Evolutionary conservation across 2,329 filamentous ascomycete genomes (phyloP), one percentile per base, ranked within the genome.

Genomic region (Nemania sp.): DNA sequence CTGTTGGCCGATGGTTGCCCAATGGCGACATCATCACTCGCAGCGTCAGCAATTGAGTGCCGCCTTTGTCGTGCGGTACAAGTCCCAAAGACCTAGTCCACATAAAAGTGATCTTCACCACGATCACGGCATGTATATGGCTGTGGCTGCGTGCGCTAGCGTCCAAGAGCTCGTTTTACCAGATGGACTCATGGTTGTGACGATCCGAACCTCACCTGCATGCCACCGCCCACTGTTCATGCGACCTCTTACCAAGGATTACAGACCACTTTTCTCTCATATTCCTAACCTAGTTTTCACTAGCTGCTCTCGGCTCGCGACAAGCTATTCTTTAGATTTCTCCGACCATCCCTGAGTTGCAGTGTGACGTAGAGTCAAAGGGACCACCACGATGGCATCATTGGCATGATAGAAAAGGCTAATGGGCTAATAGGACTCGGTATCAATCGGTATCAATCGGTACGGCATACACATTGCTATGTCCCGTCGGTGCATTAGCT

Each of bases 221-320:
- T 47, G 37, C 34, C 37, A 49, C 49, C 44, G 39, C 46, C 11
- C 24, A n/a, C 30, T 26, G 34, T 49, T 57, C 53, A 53, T 56
- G 49, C 57, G 56, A 47, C 46, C 37, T 51, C 33, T 33, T 24
- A 33, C 23, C 15, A 31, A 22, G 33, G 24, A 11, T 17, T 22
- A 39, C 43, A 14, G 43, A 40, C 49, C 54, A 48, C 45, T 33
- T 45, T 39, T 45, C 40, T 30, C 17, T 36, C 23, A 30, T 22
- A 37, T 12, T 40, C 39, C 34, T 36, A 33, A 33, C 9, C 17
- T 23, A 33, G 26, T 49, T 22, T n/a, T 41, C 37, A 36, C 26
- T 39, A 40, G 33, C 30, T 43, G 31, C 19, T 30, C 37, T 48
- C 37, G 50, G 41, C 52, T 37, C 24, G 20, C 15, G 12, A 24